A percentile compares a stretch with the other conserved stretches of the same genome.
These are phyloP conservation scores for Suillus hirtellus DNA, from an alignment of 768 basidiomycete species.

Conservation along the genomic window DNA sequence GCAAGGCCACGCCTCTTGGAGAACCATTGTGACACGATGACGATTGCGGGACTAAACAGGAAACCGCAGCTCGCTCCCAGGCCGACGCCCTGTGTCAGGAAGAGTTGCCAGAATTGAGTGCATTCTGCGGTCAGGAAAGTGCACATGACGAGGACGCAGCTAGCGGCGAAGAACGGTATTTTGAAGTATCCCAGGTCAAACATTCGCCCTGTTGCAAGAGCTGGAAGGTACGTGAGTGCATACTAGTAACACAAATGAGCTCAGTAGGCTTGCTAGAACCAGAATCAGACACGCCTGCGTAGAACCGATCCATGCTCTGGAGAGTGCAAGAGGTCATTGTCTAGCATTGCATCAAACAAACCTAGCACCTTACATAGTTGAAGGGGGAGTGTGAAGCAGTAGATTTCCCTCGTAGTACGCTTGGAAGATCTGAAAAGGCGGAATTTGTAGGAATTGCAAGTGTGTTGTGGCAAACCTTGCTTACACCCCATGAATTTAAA, in stretches of 20 bases:
- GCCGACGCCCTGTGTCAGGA: slow-evolving; percentile 71
- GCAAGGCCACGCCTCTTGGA: slow-evolving; percentile 52
- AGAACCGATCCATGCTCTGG: slow-evolving; percentile 80
- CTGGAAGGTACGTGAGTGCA: slow-evolving; percentile 61
- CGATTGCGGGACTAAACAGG: slow-evolving; percentile 61
- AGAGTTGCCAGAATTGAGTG: slow-evolving; percentile 73
- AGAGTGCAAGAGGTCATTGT: not conserved
- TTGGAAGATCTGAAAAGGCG: slow-evolving; percentile 60
- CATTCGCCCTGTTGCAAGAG: slow-evolving; percentile 61
- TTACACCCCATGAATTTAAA: slow-evolving; percentile 74
- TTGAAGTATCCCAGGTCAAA: slow-evolving; percentile 75
- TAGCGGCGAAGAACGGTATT: slow-evolving; percentile 47
- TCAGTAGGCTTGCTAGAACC: slow-evolving; percentile 1
- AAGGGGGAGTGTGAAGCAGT: slow-evolving; percentile 51
- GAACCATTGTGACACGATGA: slow-evolving; percentile 75
- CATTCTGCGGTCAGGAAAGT: slow-evolving; percentile 73
- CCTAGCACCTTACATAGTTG: slow-evolving; percentile 52
- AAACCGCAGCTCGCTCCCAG: slow-evolving; percentile 63
- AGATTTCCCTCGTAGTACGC: slow-evolving; percentile 62
- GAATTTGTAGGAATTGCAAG: slow-evolving; percentile 1
- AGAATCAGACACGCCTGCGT: slow-evolving; percentile 48
- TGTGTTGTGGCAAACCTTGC: slow-evolving; percentile 21
- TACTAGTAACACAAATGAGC: slow-evolving; percentile 43
- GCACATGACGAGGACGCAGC: slow-evolving; percentile 49
- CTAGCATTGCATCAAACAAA: not conserved